These are phyloP conservation scores for Durotheca rogersii DNA, from an alignment of 495 filamentous ascomycete genomes.

Conservation along the genomic window DNA sequence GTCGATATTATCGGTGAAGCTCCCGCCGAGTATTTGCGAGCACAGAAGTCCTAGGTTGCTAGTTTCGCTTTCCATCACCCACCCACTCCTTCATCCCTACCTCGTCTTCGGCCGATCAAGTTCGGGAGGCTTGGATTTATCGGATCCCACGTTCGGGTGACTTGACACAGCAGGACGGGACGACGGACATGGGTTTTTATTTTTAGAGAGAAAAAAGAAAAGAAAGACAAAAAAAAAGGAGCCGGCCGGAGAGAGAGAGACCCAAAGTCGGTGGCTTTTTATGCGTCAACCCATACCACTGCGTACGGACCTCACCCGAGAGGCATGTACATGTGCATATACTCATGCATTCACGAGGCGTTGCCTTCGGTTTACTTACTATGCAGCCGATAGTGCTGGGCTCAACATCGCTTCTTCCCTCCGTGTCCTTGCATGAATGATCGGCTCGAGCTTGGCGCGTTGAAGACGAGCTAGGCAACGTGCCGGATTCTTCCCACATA, in stretches of 20 bases:
- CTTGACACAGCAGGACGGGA: not conserved
- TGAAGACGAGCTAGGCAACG: not conserved
- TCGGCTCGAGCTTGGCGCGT: constrained; percentile 1
- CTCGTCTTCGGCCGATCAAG: not conserved
- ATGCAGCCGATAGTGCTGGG: constrained; percentile 11
- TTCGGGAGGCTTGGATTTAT: not conserved
- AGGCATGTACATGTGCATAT: no score
- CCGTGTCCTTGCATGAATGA: constrained; percentile 21
- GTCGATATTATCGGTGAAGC: no score
- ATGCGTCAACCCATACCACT: constrained; percentile 12
- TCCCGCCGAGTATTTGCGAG: no score
- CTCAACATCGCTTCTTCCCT: not conserved
- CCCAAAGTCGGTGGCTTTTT: constrained; percentile 17
- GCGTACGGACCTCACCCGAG: not conserved
- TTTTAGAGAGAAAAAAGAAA: no score
- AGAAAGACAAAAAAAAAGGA: no score
- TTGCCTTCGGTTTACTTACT: not conserved
- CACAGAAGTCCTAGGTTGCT: no score
- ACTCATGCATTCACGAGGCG: constrained; percentile 13
- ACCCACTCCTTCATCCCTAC: not conserved
- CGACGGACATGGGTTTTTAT: no score
- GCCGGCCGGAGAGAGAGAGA: no score
- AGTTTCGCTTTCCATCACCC: not conserved
- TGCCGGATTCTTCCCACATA: not conserved
- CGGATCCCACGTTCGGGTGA: not conserved